phyloP scores from a whole-genome alignment of 768 basidiomycete species.

The Tulasnella sp. region DNA sequence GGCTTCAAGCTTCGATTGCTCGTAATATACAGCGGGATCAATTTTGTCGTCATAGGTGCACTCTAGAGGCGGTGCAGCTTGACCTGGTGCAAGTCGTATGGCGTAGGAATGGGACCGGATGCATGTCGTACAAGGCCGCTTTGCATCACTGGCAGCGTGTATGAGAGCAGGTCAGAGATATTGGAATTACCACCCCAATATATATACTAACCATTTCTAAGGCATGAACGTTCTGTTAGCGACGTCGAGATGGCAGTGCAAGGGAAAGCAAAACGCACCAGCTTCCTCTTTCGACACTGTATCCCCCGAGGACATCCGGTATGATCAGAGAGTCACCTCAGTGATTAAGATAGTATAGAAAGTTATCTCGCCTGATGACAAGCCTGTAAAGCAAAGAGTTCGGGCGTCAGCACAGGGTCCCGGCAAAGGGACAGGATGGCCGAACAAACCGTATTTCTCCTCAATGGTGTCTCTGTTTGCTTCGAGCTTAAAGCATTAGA shows the following conservation, averaged over 20 bases:
- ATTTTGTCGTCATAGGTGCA: conserved; percentile 60
- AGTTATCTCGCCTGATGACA: conserved; percentile 5
- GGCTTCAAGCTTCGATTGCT: too few species aligned
- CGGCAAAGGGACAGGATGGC: neutral
- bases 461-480: conserved; percentile 2
- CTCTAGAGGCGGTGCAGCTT: conserved; percentile 42
- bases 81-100: conserved; percentile 47
- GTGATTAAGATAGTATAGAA: neutral
- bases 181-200: neutral
- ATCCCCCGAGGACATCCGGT: neutral
- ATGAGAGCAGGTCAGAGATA: neutral
- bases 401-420: neutral
- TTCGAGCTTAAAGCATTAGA: neutral
- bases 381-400: neutral
- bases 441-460: conserved; percentile 7
- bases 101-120: conserved; percentile 64
- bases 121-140: conserved; percentile 67
- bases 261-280: conserved; percentile 2
- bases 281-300: neutral
- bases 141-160: conserved; percentile 45
- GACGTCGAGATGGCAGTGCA: too few species aligned
- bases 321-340: neutral
- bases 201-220: conserved; percentile 7
- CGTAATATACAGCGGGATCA: too few species aligned
- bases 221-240: too few species aligned